Evolutionary conservation across 352 stramenopile genomes (phyloP).

Genomic region (Halophytophthora polymorphica): DNA sequence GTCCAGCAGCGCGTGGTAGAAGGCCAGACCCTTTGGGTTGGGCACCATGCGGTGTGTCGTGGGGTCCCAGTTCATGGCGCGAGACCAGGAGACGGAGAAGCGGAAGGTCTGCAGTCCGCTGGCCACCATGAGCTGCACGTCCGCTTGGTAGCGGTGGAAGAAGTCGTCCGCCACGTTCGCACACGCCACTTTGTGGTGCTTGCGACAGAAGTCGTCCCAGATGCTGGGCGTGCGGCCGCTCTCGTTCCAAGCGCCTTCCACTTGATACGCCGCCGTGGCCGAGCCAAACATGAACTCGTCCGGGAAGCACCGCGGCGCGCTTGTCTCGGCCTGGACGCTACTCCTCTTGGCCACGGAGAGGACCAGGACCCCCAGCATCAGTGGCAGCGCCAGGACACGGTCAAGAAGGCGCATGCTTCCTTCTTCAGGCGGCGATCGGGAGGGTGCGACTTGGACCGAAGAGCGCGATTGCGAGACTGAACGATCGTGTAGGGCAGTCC

Average conservation of each 20-base stretch:
- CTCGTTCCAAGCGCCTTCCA: slow-evolving; percentile 89
- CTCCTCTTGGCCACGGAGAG: too few species aligned
- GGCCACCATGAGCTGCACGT: slow-evolving; percentile 92
- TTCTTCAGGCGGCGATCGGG: too few species aligned
- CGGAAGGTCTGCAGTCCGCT: slow-evolving; percentile 91
- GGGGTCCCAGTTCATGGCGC: slow-evolving; percentile 84
- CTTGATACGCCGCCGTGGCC: slow-evolving; percentile 91
- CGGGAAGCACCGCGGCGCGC: slow-evolving; percentile 47
- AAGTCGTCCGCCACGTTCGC: slow-evolving; percentile 94
- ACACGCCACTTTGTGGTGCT: slow-evolving; percentile 62
- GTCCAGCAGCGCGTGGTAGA: slow-evolving; percentile 93
- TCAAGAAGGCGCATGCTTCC: too few species aligned
- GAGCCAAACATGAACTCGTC: slow-evolving; percentile 84
- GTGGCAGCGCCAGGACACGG: too few species aligned
- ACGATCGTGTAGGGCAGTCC: too few species aligned
- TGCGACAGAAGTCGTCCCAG: slow-evolving; percentile 90
- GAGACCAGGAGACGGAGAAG: slow-evolving; percentile 92
- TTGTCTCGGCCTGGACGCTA: too few species aligned
- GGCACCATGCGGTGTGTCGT: slow-evolving; percentile 46
- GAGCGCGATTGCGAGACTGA: too few species aligned
- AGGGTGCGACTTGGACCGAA: too few species aligned
- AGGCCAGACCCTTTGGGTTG: slow-evolving; percentile 86
- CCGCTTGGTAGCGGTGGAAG: slow-evolving; percentile 86
- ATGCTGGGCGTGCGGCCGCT: too few species aligned
- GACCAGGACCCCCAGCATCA: too few species aligned